Conservation (phyloP, 192 early-diverging fungal genomes). For the Gonapodya sp. region DNA sequence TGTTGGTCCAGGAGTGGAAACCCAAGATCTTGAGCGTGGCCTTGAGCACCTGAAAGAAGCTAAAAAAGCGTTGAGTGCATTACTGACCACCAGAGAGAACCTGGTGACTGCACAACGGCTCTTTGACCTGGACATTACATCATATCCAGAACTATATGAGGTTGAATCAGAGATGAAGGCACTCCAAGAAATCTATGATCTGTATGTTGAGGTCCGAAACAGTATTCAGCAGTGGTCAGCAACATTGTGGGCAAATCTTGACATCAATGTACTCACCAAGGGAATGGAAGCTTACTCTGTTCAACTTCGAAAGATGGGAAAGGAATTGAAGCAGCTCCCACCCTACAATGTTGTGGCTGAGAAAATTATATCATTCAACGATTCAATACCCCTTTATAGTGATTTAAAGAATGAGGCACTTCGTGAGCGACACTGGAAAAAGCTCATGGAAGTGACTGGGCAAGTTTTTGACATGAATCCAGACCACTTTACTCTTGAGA, state of each 20-base stretch:
- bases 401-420: constrained; percentile 54
- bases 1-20: constrained; percentile 42
- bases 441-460: constrained; percentile 40
- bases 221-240: constrained; percentile 48
- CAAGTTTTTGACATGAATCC: constrained; percentile 46
- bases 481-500: constrained; percentile 49
- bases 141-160: constrained; percentile 50
- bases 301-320: constrained; percentile 41
- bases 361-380: constrained; percentile 50
- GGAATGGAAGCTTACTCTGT: constrained; percentile 39
- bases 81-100: constrained; percentile 29
- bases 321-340: constrained; percentile 48
- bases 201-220: constrained; percentile 46
- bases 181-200: constrained; percentile 45
- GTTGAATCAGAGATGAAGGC: constrained; percentile 36
- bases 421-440: constrained; percentile 49
- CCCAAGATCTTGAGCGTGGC: constrained; percentile 43
- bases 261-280: constrained; percentile 46
- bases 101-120: constrained; percentile 51
- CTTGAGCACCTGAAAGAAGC: constrained; percentile 36
- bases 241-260: constrained; percentile 52
- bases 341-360: constrained; percentile 57
- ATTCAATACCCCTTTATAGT: constrained; percentile 45
- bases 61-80: constrained; percentile 30
- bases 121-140: constrained; percentile 47